Conservation (phyloP, 257 asterid species). For the Datura wrightii region DNA sequence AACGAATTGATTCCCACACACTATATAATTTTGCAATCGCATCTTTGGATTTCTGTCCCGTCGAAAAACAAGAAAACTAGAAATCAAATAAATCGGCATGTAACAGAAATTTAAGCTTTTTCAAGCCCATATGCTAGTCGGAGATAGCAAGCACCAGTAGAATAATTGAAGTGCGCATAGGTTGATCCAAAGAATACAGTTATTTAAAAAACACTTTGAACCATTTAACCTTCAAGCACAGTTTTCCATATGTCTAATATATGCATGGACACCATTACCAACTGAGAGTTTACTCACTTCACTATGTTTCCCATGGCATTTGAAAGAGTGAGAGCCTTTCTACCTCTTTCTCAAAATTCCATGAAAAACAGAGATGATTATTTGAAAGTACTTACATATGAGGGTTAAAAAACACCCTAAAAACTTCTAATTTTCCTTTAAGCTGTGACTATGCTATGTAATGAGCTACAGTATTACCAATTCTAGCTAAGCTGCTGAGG, state of each 20-base stretch:
- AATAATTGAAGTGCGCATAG: neutral
- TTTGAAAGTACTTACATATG: neutral
- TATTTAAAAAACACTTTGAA: neutral
- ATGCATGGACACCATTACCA: neutral
- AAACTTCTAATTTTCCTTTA: neutral
- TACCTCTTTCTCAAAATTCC: constrained; percentile 27
- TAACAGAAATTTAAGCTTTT: neutral
- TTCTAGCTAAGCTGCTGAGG: constrained; percentile 11
- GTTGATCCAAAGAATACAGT: neutral
- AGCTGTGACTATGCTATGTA: neutral
- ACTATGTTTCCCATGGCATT: constrained; percentile 8
- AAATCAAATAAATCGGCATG: neutral
- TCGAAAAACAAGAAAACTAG: neutral
- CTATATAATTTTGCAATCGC: neutral
- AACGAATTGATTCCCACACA: neutral
- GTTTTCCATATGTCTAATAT: constrained; percentile 18
- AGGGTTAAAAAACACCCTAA: neutral
- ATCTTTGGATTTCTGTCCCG: neutral
- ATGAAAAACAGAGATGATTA: neutral
- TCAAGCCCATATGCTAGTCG: neutral
- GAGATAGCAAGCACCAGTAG: neutral
- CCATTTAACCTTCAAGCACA: constrained; percentile 13
- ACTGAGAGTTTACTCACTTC: neutral
- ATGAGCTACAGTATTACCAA: neutral
- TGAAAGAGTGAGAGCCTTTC: neutral